Evolutionary conservation across 169 alveolate species (phyloP).

Genomic region (Cryptosporidium andersoni): DNA sequence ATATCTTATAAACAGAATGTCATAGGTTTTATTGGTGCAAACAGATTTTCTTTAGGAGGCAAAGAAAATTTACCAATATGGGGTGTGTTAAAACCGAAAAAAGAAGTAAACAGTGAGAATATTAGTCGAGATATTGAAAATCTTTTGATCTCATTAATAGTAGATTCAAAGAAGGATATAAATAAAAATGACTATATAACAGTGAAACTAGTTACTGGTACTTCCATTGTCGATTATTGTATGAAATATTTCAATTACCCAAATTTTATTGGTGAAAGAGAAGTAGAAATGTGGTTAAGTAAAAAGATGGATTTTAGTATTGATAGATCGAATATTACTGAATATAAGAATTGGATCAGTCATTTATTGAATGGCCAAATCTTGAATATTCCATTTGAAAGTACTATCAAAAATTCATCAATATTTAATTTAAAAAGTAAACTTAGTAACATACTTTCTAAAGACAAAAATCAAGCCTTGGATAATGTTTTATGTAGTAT

Average conservation of each 20-base stretch:
- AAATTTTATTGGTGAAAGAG: conserved; percentile 31
- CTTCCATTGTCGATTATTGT: conserved; percentile 13
- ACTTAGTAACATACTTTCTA: no score
- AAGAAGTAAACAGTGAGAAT: conserved; percentile 13
- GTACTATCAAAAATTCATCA: conserved; percentile 18
- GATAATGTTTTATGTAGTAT: conserved; percentile 31
- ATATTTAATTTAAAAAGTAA: no score
- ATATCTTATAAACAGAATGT: conserved; percentile 1
- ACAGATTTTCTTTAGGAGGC: conserved; percentile 11
- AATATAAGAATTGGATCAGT: conserved; percentile 23
- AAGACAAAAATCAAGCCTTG: background rate
- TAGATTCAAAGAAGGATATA: conserved; percentile 5
- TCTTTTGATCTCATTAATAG: conserved; percentile 10
- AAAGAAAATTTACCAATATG: conserved; percentile 1
- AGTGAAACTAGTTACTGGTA: conserved; percentile 28
- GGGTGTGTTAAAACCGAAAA: conserved; percentile 57
- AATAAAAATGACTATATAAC: conserved; percentile 3
- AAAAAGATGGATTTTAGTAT: background rate
- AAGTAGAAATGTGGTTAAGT: conserved; percentile 18
- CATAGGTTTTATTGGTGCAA: conserved; percentile 61
- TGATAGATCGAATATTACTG: background rate
- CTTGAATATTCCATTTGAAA: conserved; percentile 42
- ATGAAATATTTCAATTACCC: conserved; percentile 37
- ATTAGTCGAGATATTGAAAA: conserved; percentile 11
- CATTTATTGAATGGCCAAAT: conserved; percentile 45